phyloP scores from a whole-genome alignment of 2,329 filamentous ascomycete genomes.

The Venturia nashicola region DNA sequence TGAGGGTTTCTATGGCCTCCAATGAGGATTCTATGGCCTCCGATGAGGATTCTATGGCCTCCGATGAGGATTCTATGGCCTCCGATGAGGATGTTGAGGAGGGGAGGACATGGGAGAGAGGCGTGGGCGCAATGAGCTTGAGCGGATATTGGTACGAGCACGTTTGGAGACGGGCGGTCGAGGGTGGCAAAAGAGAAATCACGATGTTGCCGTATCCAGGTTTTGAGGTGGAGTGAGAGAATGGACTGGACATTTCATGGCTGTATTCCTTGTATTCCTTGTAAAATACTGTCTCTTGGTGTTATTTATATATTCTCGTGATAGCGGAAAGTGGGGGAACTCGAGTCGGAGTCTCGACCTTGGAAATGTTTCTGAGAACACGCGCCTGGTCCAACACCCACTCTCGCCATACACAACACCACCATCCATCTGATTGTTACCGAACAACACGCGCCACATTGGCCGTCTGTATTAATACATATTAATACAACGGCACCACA shows the following conservation, averaged over 20 bases:
- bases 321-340: neutral
- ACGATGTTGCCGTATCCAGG: slow-evolving; percentile 71
- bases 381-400: neutral
- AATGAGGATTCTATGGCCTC: neutral
- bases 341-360: neutral
- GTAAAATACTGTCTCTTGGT: too few relatives aligned
- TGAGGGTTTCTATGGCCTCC: slow-evolving; percentile 22
- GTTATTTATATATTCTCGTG: neutral
- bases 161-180: slow-evolving; percentile 56
- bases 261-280: neutral
- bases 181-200: slow-evolving; percentile 58
- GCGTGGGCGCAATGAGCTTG: slow-evolving; percentile 76
- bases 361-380: neutral
- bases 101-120: slow-evolving; percentile 42
- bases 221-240: slow-evolving; percentile 58
- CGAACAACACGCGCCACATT: neutral
- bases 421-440: neutral
- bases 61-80: slow-evolving; percentile 12
- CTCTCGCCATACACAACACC: neutral
- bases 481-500: neutral
- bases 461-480: neutral
- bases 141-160: slow-evolving; percentile 88
- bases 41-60: neutral
- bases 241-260: slow-evolving; percentile 48
- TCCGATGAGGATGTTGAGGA: neutral